These are phyloP conservation scores for Waltiozyma sp. DNA, from an alignment of 1,139 yeast genomes.

Conservation along the genomic window DNA sequence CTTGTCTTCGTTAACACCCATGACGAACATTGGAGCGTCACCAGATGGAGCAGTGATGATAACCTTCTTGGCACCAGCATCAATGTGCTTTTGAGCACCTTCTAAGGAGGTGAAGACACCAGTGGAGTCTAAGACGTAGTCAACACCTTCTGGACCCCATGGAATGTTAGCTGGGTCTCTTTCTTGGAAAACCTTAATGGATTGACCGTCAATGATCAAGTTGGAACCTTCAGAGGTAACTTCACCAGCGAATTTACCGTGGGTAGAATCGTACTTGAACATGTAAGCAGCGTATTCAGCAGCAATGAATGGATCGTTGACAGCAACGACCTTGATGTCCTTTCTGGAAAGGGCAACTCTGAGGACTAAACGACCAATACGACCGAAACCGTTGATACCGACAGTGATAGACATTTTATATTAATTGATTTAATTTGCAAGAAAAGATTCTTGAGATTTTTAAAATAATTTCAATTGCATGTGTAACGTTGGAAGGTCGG, in stretches of 20 bases:
- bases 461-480: too few relatives aligned
- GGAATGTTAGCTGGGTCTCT: constrained; percentile 72
- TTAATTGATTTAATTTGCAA: background rate
- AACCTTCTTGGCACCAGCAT: constrained; percentile 86
- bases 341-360: constrained; percentile 65
- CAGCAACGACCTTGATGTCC: constrained; percentile 59
- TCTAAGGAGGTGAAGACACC: constrained; percentile 77
- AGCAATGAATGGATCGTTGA: constrained; percentile 77
- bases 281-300: constrained; percentile 79
- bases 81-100: constrained; percentile 71
- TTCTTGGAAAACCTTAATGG: constrained; percentile 63
- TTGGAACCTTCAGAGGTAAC: constrained; percentile 45
- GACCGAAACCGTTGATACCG: constrained; percentile 87
- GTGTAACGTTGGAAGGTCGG: too few relatives aligned
- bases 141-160: constrained; percentile 73
- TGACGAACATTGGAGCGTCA: constrained; percentile 84
- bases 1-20: constrained; percentile 69
- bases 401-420: constrained; percentile 27
- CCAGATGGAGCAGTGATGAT: constrained; percentile 81
- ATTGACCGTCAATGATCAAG: constrained; percentile 57
- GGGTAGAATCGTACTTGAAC: constrained; percentile 85
- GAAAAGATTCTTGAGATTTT: background rate
- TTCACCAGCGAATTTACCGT: constrained; percentile 65
- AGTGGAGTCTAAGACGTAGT: constrained; percentile 77
- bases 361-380: constrained; percentile 76